Evolutionary conservation across 495 filamentous ascomycete species (phyloP), one percentile per base, ranked within the genome.

Genomic region (Parachaetomium inaequale): DNA sequence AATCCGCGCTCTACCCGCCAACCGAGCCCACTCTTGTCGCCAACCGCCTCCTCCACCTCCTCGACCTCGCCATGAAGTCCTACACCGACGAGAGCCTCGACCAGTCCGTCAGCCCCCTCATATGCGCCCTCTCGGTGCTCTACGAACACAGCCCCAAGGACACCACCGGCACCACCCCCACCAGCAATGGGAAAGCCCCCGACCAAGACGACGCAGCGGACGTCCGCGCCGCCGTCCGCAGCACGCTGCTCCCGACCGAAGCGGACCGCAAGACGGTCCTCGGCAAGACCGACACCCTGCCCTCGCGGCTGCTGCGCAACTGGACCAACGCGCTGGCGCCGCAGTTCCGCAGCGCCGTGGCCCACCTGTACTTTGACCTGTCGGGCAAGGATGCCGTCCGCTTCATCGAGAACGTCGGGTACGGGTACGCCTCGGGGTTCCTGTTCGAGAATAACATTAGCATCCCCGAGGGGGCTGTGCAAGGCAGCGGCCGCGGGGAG

Each of bases 391-490:
- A 92, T 65, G 84, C 88, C 0, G 80, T 82, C 26, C 87, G 74
- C 31, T 87, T 94, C 55, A 88, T 94, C 0, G 79, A 86, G 42
- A 91, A 92, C 58, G 89, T 96, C 28, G 91, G 94, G 1, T 97
- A 96, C 67, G 94, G 94, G 0, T 96, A 88, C 68, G 94, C 94
- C 3, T 88, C 92, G 1, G 94, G 94, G 2, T 93, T 93, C 68
- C 76, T 98, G 32, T 87, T 92, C 73, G 87, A 88, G 45, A 88
- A 90, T 51, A 87, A 91, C 23, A 83, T 97, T 19, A 79, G 87
- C 4, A 78, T 96, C 19, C 90, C 93, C 0, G 79, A 88, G 52
- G 85, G 75, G 40, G 80, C 86, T 0, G 70, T 84, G n/a, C 84
- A 88, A 58, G 38, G 14, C 4, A 83, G 78, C 68, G 80, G 81